Conservation (phyloP, 441 rosid species). For the Aleurites moluccanus region DNA sequence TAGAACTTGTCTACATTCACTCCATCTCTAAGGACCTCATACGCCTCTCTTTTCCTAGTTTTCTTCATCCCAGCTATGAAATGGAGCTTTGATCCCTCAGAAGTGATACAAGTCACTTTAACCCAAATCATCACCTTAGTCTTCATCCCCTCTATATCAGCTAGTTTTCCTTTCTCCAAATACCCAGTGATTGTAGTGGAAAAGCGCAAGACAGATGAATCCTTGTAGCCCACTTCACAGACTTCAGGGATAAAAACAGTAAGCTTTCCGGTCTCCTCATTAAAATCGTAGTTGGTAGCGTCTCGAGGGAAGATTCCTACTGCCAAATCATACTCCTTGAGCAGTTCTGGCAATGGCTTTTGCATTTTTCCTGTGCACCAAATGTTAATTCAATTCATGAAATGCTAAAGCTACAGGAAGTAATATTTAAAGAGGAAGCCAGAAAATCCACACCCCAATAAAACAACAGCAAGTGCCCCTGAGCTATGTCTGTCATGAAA, state of each 20-base stretch:
- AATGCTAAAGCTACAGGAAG: background rate
- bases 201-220: conserved; percentile 79
- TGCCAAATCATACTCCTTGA: conserved; percentile 75
- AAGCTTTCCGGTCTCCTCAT: conserved; percentile 70
- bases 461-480: background rate
- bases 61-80: conserved; percentile 78
- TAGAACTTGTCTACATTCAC: conserved; percentile 72
- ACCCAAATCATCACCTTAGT: conserved; percentile 87
- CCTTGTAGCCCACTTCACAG: conserved; percentile 89
- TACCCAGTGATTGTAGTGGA: conserved; percentile 59
- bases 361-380: conserved; percentile 81
- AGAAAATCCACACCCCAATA: background rate
- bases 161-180: conserved; percentile 80
- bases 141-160: conserved; percentile 83
- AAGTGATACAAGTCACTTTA: conserved; percentile 64
- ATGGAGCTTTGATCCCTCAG: conserved; percentile 72
- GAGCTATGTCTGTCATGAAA: background rate
- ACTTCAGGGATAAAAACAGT: conserved; percentile 66
- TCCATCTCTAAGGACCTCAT: conserved; percentile 78
- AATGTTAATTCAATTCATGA: background rate
- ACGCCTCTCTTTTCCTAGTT: conserved; percentile 63
- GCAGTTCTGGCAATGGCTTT: conserved; percentile 78
- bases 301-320: conserved; percentile 90
- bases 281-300: conserved; percentile 91
- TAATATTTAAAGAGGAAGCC: background rate